phyloP scores from a whole-genome alignment of 2,329 filamentous ascomycete genomes.

The Pseudovirgaria hyperparasitica region DNA sequence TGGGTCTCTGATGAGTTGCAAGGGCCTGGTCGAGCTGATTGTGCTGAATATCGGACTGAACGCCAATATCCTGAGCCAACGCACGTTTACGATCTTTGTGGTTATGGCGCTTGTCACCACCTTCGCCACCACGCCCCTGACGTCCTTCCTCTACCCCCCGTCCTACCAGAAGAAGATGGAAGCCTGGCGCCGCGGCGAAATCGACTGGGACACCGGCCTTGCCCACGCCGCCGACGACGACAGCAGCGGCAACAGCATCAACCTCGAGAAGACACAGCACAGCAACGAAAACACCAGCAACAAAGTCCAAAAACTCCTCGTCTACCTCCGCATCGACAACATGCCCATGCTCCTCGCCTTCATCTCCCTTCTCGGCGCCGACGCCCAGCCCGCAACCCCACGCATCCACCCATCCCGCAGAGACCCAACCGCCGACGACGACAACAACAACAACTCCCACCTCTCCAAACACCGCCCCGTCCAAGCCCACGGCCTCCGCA shows the following conservation, averaged over 20 bases:
- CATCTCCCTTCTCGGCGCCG: conserved; percentile 61
- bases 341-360: conserved; percentile 73
- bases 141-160: conserved; percentile 59
- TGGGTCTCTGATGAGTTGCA: conserved; percentile 89
- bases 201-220: conserved; percentile 68
- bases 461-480: conserved; percentile 36
- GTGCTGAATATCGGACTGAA: conserved; percentile 82
- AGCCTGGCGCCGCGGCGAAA: conserved; percentile 70
- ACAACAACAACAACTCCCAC: conserved; percentile 12
- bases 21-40: conserved; percentile 87
- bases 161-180: conserved; percentile 65
- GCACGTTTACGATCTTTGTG: conserved; percentile 88
- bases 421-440: conserved; percentile 12
- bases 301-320: conserved; percentile 53
- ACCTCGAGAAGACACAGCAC: conserved; percentile 37
- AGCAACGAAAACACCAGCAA: too few relatives aligned
- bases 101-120: conserved; percentile 88
- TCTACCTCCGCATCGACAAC: conserved; percentile 76
- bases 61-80: conserved; percentile 64
- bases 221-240: conserved; percentile 24
- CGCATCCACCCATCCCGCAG: conserved; percentile 25
- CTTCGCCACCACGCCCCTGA: conserved; percentile 68
- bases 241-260: conserved; percentile 27
- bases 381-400: conserved; percentile 25
- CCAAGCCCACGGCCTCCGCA: conserved; percentile 70